Evolutionary conservation across 2,329 filamentous ascomycete species (phyloP).

Genomic region (Peltaster fructicola): DNA sequence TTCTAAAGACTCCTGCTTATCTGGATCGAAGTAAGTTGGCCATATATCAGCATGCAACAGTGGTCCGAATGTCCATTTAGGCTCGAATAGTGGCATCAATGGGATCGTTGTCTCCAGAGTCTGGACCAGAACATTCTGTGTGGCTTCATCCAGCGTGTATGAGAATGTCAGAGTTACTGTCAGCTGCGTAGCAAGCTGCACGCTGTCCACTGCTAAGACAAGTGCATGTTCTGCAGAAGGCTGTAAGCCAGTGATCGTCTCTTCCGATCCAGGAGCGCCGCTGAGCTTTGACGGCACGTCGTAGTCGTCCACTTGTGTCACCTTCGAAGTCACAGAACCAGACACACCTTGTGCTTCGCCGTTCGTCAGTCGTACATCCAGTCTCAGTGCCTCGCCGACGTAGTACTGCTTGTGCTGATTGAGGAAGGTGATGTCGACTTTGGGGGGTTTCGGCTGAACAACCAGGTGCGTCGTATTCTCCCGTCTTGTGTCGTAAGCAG

Average conservation of each 20-base stretch:
- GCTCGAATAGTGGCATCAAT: slow-evolving; percentile 73
- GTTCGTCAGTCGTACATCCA: slow-evolving; percentile 58
- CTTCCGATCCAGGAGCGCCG: too few species aligned
- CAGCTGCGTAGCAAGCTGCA: too few species aligned
- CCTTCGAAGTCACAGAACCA: slow-evolving; percentile 50
- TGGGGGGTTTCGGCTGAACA: slow-evolving; percentile 77
- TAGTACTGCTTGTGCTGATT: slow-evolving; percentile 58
- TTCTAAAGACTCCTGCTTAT: slow-evolving; percentile 12
- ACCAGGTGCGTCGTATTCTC: slow-evolving; percentile 41
- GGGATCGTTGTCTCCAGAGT: too few species aligned
- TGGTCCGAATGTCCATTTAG: slow-evolving; percentile 74
- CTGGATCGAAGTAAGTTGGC: slow-evolving; percentile 64
- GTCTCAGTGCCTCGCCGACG: slow-evolving; percentile 55
- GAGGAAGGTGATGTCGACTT: slow-evolving; percentile 57
- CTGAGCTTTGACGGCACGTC: too few species aligned
- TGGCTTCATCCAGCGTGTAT: too few species aligned
- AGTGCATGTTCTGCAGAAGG: too few species aligned
- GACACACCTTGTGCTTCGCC: slow-evolving; percentile 65
- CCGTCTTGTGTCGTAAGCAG: slow-evolving; percentile 13
- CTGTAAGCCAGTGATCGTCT: too few species aligned
- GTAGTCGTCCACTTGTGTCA: too few species aligned
- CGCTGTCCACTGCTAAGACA: too few species aligned
- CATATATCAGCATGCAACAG: slow-evolving; percentile 60
- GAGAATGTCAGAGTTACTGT: too few species aligned
- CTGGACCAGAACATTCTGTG: too few species aligned